phyloP scores from a whole-genome alignment of 331 rosid genomes.

The Pyrus hybrid region DNA sequence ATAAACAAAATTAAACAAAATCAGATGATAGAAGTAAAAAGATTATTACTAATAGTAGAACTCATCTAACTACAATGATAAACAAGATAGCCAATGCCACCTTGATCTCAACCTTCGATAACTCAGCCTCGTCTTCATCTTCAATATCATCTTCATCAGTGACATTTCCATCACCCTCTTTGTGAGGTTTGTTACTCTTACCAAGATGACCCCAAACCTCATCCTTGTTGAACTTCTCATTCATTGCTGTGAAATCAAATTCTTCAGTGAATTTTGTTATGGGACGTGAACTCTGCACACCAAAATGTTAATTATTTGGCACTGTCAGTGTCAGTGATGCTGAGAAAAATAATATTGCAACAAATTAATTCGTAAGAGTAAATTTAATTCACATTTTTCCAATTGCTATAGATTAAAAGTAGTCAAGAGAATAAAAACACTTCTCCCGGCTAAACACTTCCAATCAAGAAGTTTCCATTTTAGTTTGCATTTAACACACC shows the following conservation, averaged over 20 bases:
- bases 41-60: neutral
- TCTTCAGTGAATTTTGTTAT: conserved; percentile 55
- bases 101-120: conserved; percentile 24
- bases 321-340: neutral
- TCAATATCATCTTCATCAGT: conserved; percentile 40
- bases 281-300: conserved; percentile 42
- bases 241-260: conserved; percentile 74
- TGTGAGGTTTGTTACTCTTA: conserved; percentile 38
- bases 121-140: conserved; percentile 33
- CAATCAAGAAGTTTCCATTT: neutral
- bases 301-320: conserved; percentile 3
- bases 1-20: conserved; percentile 9
- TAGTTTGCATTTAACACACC: neutral
- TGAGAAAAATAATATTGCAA: neutral
- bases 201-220: conserved; percentile 87
- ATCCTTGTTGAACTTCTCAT: conserved; percentile 76
- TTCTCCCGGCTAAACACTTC: neutral
- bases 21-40: neutral
- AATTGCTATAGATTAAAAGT: neutral
- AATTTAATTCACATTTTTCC: neutral
- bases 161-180: conserved; percentile 32
- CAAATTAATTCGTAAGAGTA: neutral
- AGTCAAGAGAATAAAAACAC: neutral
- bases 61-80: neutral
- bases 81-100: conserved; percentile 14